Percentiles rank a stretch among this genome's conserved stretches.
These are phyloP conservation scores for Fusarium phyllophilum DNA, from an alignment of 2,329 filamentous ascomycete species.

Conservation along the genomic window DNA sequence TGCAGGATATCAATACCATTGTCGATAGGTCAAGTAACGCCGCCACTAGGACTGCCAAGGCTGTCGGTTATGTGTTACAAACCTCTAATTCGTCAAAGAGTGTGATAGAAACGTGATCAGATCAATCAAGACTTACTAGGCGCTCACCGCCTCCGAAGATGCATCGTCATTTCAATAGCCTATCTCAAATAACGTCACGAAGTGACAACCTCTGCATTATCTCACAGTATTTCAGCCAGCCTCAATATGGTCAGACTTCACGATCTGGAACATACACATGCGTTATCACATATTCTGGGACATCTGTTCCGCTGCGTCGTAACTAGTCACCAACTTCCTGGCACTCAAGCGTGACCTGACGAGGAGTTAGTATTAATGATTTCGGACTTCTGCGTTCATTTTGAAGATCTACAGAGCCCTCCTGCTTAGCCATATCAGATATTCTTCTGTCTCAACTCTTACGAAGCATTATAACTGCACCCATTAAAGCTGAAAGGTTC, in stretches of 20 bases:
- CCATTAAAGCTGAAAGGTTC: neutral
- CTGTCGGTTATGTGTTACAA: rapidly evolving
- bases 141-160: neutral
- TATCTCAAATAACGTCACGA: no score
- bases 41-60: no score
- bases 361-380: no score
- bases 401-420: neutral
- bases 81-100: neutral
- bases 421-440: neutral
- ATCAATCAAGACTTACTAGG: neutral
- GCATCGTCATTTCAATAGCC: no score
- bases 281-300: neutral
- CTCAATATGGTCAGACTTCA: rapidly evolving
- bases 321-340: neutral
- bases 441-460: neutral
- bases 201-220: no score
- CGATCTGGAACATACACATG: neutral
- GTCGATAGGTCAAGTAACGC: neutral
- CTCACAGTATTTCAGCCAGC: neutral
- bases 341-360: neutral
- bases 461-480: neutral
- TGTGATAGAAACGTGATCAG: neutral
- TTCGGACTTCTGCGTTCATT: neutral
- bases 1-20: neutral
- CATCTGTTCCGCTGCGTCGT: no score